These are phyloP conservation scores for Hippophae gyantsensis DNA, from an alignment of 306 rosid genomes.

Conservation along the genomic window DNA sequence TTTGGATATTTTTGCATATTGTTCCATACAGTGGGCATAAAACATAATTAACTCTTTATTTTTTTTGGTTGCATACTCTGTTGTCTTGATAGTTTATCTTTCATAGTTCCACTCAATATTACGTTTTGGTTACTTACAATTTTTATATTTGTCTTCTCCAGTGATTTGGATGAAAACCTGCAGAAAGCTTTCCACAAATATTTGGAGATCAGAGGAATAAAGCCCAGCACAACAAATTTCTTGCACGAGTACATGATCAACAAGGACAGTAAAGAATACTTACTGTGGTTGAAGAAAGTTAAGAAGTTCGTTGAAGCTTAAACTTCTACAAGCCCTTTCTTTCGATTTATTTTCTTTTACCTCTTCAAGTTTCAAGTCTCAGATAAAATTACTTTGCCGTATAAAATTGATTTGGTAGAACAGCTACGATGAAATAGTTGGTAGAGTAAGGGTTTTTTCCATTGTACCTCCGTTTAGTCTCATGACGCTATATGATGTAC, in stretches of 20 bases:
- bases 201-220: constrained; percentile 87
- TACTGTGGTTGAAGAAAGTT: constrained; percentile 68
- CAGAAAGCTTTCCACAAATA: constrained; percentile 75
- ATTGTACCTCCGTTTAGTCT: too few relatives aligned
- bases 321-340: neutral
- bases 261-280: constrained; percentile 77
- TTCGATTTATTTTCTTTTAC: too few relatives aligned
- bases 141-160: constrained; percentile 8
- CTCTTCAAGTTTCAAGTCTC: too few relatives aligned
- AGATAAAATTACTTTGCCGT: too few relatives aligned
- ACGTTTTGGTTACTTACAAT: neutral
- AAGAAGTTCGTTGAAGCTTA: constrained; percentile 55
- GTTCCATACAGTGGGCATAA: too few relatives aligned
- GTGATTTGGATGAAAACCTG: constrained; percentile 79
- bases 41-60: too few relatives aligned
- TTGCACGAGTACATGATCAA: constrained; percentile 95
- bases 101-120: constrained; percentile 3
- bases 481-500: too few relatives aligned
- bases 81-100: neutral
- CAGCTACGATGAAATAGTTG: too few relatives aligned
- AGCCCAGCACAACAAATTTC: constrained; percentile 69
- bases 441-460: too few relatives aligned
- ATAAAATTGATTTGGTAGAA: too few relatives aligned
- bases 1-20: too few relatives aligned
- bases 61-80: neutral